A percentile compares a stretch with the other conserved stretches of the same genome.
These are phyloP conservation scores for Oenanthe javanica DNA, from an alignment of 140 eudicot species.

Conservation along the genomic window DNA sequence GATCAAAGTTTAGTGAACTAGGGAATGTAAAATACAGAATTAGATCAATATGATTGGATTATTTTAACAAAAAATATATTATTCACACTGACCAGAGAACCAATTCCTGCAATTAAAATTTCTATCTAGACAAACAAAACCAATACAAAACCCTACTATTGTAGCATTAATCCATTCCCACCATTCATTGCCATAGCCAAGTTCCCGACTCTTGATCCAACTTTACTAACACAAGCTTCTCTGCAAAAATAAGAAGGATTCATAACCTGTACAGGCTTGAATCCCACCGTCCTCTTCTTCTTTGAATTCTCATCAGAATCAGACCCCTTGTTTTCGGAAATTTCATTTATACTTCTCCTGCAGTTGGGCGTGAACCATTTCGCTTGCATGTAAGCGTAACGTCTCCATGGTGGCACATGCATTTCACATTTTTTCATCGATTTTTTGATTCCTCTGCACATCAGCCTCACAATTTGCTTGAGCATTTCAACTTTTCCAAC, in stretches of 20 bases:
- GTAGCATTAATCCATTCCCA: not conserved
- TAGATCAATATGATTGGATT: too few relatives aligned
- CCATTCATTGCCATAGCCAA: conserved; percentile 23
- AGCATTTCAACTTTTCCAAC: conserved; percentile 22
- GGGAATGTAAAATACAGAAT: too few relatives aligned
- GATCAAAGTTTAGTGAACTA: too few relatives aligned
- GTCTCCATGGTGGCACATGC: conserved; percentile 40
- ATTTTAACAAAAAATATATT: not conserved
- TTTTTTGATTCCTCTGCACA: conserved; percentile 22
- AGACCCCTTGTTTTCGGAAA: not conserved
- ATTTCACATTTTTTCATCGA: conserved; percentile 18
- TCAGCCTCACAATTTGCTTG: conserved; percentile 18
- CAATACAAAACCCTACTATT: not conserved
- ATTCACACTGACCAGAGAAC: not conserved
- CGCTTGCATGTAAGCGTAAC: conserved; percentile 19
- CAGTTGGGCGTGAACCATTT: conserved; percentile 31
- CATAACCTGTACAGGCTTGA: not conserved
- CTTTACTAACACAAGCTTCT: conserved; percentile 17
- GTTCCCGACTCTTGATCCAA: conserved; percentile 7
- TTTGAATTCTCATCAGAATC: not conserved
- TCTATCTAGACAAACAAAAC: not conserved
- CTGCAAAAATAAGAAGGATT: conserved; percentile 9
- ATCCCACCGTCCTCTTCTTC: conserved; percentile 13
- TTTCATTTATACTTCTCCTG: conserved; percentile 13
- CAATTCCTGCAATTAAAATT: not conserved